These are phyloP conservation scores for Gnomoniopsis sp. DNA, from an alignment of 2,329 filamentous ascomycete species.

Conservation along the genomic window DNA sequence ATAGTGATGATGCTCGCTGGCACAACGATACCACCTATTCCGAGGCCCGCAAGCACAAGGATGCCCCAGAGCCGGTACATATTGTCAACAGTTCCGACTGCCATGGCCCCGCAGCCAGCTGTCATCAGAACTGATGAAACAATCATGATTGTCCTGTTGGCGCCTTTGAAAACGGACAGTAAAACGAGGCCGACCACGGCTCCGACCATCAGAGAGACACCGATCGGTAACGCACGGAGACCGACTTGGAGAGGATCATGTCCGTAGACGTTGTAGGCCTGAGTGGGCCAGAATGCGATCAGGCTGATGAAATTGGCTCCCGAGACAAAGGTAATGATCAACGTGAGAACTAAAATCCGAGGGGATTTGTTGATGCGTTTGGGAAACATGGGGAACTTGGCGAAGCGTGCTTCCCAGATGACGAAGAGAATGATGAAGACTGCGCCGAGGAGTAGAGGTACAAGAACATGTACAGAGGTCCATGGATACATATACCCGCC, in stretches of 20 bases:
- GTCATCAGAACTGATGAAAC: conserved; percentile 62
- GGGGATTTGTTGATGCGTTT: conserved; percentile 37
- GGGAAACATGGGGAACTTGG: conserved; percentile 42
- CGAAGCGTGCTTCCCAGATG: conserved; percentile 33
- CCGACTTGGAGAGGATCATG: conserved; percentile 62
- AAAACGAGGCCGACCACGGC: conserved; percentile 57
- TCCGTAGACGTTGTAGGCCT: conserved; percentile 63
- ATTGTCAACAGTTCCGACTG: conserved; percentile 48
- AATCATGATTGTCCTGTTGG: conserved; percentile 59
- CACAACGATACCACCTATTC: conserved; percentile 66
- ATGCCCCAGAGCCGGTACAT: conserved; percentile 52
- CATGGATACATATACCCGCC: conserved; percentile 36
- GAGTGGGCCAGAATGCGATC: conserved; percentile 60
- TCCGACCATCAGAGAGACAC: conserved; percentile 60
- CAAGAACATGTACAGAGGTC: conserved; percentile 34
- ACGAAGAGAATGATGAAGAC: conserved; percentile 33
- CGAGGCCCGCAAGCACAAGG: conserved; percentile 58
- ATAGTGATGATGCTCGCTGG: conserved; percentile 66
- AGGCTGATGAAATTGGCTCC: conserved; percentile 57
- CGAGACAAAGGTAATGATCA: conserved; percentile 57
- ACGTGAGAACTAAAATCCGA: conserved; percentile 47
- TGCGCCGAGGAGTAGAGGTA: conserved; percentile 37
- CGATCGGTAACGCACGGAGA: conserved; percentile 62
- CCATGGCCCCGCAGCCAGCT: conserved; percentile 54
- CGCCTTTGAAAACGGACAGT: conserved; percentile 53